Base-by-base conservation (phyloP, 495 filamentous ascomycete genomes). In the Aspergillus sparsus region DNA sequence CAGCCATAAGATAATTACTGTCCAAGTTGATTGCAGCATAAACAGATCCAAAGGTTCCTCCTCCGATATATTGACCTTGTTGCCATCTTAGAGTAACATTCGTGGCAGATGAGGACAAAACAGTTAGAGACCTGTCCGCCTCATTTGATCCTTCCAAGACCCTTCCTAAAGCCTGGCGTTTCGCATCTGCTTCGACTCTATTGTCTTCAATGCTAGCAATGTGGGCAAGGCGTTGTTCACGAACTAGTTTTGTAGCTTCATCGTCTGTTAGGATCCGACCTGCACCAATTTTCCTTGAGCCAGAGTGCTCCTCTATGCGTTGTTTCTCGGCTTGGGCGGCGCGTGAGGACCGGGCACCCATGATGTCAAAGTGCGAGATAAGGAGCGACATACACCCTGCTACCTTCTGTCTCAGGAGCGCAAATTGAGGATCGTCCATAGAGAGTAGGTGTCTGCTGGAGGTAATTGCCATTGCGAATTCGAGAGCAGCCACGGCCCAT, bases 311-410 rank as follows among this genome's bases (percentile, higher is more conserved):
- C 53, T 82, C 80, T 68, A 90, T 82, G 46, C 90, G 83, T 63
- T 89, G 87, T 68, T 89, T 91, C 76, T 98, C 94, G 9, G 91
- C 87, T 70, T 97, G 91, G 13, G 94, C 94, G 2, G 94, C 94
- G 51, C 97, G 82, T 11, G 86, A 97, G 21, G 91, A 96, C 65
- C 93, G 83, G 50, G 94, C 94, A 47, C 95, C 94, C 89, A 98
- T 95, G 69, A 98, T 97, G 76, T 98, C 94, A 65, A 98, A 98
- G 70, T 98, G 94, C 7, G 92, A 97, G 61, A 98, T 97, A 31
- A 98, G 83, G 34, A 98, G 83, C 11, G 92, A 92, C 95, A 98
- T 98, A 69, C 94, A 98, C 2, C 93, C 94, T 37, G 92, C 91
- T 15, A 98, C 94, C 72, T 97, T 98, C 16, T 85, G 81, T 46